A percentile compares a stretch with the other conserved stretches of the same genome.
Evolutionary conservation across 1,284 basidiomycete genomes (phyloP).

Genomic region (Peniophora sp.): DNA sequence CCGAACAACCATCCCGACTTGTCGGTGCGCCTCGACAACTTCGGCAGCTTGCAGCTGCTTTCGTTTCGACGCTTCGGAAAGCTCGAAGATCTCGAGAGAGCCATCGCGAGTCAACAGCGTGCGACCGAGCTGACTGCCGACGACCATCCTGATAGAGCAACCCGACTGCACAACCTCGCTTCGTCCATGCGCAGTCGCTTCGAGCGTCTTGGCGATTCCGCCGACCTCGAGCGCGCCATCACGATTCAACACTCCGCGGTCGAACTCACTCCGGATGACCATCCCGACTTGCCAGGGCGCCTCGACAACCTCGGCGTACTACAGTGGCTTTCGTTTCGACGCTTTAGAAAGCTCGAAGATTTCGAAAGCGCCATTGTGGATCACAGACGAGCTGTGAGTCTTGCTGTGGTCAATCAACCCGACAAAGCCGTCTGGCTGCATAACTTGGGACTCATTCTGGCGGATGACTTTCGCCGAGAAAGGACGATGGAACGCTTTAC

Average conservation of each 20-base stretch:
- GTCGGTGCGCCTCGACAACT: constrained; percentile 11
- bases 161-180: too few species aligned
- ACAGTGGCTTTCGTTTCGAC: background rate
- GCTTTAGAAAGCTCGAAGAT: background rate
- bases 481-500: too few species aligned
- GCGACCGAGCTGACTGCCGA: too few species aligned
- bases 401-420: background rate
- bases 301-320: background rate
- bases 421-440: background rate
- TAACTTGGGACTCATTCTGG: background rate
- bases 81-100: too few species aligned
- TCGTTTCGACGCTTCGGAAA: too few species aligned
- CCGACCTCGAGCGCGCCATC: background rate
- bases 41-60: too few species aligned
- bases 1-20: constrained; percentile 1
- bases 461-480: too few species aligned
- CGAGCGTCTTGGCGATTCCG: background rate
- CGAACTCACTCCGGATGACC: background rate
- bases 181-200: background rate
- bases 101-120: too few species aligned
- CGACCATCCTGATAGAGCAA: too few species aligned
- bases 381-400: background rate
- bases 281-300: background rate
- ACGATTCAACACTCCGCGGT: background rate
- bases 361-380: background rate